These are phyloP conservation scores for Microthyrium microscopicum DNA, from an alignment of 2,329 filamentous ascomycete genomes.

Conservation along the genomic window DNA sequence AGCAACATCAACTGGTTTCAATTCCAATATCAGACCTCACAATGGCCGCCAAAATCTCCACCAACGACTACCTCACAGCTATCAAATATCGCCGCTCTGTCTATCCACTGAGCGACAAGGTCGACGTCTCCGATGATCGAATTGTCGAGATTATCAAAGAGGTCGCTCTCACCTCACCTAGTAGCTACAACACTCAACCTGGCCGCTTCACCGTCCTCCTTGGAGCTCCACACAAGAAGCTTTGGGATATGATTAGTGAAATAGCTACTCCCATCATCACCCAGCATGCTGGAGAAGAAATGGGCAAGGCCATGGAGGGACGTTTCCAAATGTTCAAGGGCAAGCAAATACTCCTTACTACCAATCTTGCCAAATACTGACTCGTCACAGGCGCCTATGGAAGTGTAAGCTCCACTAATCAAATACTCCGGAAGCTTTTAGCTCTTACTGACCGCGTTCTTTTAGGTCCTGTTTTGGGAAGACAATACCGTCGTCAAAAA, in stretches of 20 bases:
- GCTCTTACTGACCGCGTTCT: not conserved
- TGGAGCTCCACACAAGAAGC: constrained; percentile 9
- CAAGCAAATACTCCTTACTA: not conserved
- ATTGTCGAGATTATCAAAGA: constrained; percentile 9
- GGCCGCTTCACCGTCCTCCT: constrained; percentile 8
- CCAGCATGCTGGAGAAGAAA: constrained; percentile 3
- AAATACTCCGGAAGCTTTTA: no score
- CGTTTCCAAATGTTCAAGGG: constrained; percentile 7
- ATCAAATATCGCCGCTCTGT: constrained; percentile 8
- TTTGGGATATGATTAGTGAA: constrained; percentile 7
- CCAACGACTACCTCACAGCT: constrained; percentile 5
- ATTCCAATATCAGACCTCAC: no score
- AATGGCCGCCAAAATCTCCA: constrained; percentile 4
- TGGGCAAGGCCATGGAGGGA: constrained; percentile 5
- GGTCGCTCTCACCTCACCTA: constrained; percentile 8
- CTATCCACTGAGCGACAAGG: constrained; percentile 6
- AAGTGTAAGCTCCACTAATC: no score
- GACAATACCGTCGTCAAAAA: constrained; percentile 3
- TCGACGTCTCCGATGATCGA: constrained; percentile 9
- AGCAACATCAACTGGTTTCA: no score
- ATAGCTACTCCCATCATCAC: constrained; percentile 6
- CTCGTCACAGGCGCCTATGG: not conserved
- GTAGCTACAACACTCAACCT: constrained; percentile 9
- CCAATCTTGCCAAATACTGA: not conserved
- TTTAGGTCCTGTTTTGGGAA: constrained; percentile 9